Percentiles rank a stretch among this genome's conserved stretches.
Conservation (phyloP, 1,284 basidiomycete genomes). For the Ceratobasidium papillatum region DNA sequence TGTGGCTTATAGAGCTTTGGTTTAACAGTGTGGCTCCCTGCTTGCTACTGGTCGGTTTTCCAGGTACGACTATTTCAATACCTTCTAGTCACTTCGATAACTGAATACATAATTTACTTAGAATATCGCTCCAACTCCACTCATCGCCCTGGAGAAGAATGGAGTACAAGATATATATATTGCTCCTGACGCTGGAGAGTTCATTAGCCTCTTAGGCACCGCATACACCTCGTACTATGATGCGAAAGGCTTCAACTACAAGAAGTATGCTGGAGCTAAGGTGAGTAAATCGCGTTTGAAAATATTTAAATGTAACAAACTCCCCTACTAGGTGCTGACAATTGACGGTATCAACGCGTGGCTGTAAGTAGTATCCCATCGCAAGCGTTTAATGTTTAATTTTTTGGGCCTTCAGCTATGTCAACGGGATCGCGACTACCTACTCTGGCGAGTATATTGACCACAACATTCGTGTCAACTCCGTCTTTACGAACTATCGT, state of each 20-base stretch:
- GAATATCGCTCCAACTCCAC: conserved; percentile 66
- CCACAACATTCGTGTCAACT: conserved; percentile 43
- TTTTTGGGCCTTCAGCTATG: conserved; percentile 32
- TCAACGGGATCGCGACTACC: conserved; percentile 42
- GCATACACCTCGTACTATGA: conserved; percentile 60
- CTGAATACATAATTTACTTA: neutral
- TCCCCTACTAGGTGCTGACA: conserved; percentile 3
- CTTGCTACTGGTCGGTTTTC: conserved; percentile 62
- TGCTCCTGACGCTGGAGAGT: conserved; percentile 63
- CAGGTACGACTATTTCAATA: conserved; percentile 49
- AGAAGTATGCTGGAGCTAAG: conserved; percentile 40
- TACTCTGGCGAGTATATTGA: conserved; percentile 43
- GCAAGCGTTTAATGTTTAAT: neutral
- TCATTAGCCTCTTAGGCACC: conserved; percentile 59
- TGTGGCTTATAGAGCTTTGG: neutral
- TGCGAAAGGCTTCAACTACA: conserved; percentile 38
- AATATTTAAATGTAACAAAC: neutral
- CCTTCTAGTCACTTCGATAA: neutral
- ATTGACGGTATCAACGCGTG: conserved; percentile 25
- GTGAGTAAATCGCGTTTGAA: neutral
- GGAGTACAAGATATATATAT: conserved; percentile 65
- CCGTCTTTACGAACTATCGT: conserved; percentile 44
- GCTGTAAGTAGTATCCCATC: neutral
- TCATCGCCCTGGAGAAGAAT: conserved; percentile 63
- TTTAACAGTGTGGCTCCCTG: conserved; percentile 62